Percentiles rank a stretch among this genome's conserved stretches.
These are phyloP conservation scores for Leavenworthia alabamica DNA, from an alignment of 345 rosid genomes.

Conservation along the genomic window DNA sequence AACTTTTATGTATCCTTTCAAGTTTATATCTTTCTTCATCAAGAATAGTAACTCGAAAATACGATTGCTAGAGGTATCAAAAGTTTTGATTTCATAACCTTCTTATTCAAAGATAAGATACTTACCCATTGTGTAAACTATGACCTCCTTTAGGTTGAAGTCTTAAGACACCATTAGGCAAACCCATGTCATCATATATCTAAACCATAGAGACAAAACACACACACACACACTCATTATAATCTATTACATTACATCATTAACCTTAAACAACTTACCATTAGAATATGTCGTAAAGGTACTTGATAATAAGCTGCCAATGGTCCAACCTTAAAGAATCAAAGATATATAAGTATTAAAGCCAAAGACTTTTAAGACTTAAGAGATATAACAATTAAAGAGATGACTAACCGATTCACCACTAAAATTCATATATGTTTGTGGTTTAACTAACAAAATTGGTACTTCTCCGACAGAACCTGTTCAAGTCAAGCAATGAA, in stretches of 20 bases:
- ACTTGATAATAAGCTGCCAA: conserved; percentile 88
- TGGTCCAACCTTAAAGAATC: conserved; percentile 81
- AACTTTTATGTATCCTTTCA: too few species aligned
- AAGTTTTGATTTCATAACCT: too few species aligned
- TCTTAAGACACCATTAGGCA: conserved; percentile 74
- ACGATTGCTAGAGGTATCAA: too few species aligned
- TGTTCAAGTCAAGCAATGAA: conserved; percentile 39
- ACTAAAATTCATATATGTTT: conserved; percentile 83
- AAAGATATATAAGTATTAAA: too few species aligned
- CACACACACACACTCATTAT: too few species aligned
- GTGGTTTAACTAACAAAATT: conserved; percentile 73
- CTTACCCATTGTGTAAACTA: conserved; percentile 83
- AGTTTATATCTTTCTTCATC: too few species aligned
- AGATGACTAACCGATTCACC: conserved; percentile 71
- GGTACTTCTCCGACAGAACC: conserved; percentile 87
- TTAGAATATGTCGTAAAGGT: conserved; percentile 69
- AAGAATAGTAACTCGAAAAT: too few species aligned
- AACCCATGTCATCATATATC: conserved; percentile 81
- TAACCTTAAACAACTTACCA: conserved; percentile 49
- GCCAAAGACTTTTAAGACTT: too few species aligned
- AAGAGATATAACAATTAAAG: not conserved
- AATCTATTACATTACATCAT: too few species aligned
- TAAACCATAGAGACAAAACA: conserved; percentile 25
- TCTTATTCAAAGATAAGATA: not conserved
- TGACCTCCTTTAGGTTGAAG: conserved; percentile 82